Base-by-base conservation (phyloP, 2,329 filamentous ascomycete genomes). In the Dactylellina sp. region DNA sequence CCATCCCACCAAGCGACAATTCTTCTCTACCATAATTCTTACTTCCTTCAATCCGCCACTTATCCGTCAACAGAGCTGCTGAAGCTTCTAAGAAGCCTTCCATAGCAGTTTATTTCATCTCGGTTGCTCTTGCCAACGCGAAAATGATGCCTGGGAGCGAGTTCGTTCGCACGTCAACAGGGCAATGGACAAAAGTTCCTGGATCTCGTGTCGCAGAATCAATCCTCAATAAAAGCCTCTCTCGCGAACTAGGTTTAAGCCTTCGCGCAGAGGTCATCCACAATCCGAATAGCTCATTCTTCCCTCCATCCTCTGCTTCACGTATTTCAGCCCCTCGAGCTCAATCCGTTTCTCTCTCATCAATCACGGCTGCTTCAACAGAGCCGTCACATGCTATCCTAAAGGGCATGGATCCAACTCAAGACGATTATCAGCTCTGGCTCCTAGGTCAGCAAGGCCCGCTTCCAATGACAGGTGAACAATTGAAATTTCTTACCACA, bases 391-490 rank as follows among this genome's bases (percentile, higher is more conserved):
- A 42, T n/a, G 37, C 24, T 60, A 3, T 60, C 2, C 18, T 55
- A 0, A 65, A 50, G 12, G 68, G 65, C 14, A 46, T 47, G 32
- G 68, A 72, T 55, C 46, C 60, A 12, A 52, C 46, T 22, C 24
- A 55, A 14, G 68, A 72, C 16, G 68, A 72, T n/a, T 59, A 72
- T 25, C 40, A 49, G 14, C 59, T 72, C 14, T 65, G 62, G 52
- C 18, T 49, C n/a, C 61, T 24, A 32, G 46, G 46, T 11, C 44
- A 47, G 14, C 16, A 35, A 35, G 44, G 14, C 7, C 7, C 46
- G 2, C 18, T 40, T 1, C 24, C 53, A 28, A 46, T 60, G 44
- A 47, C 46, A 3, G 46, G 18, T 20, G 68, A 65, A 18, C 68
- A 61, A 25, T 44, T 7, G 35, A 14, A 28, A 25, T 59, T 59